A percentile compares a stretch with the other conserved stretches of the same genome.
Conservation (phyloP, 768 basidiomycete genomes). For the Lentinula raphanica region DNA sequence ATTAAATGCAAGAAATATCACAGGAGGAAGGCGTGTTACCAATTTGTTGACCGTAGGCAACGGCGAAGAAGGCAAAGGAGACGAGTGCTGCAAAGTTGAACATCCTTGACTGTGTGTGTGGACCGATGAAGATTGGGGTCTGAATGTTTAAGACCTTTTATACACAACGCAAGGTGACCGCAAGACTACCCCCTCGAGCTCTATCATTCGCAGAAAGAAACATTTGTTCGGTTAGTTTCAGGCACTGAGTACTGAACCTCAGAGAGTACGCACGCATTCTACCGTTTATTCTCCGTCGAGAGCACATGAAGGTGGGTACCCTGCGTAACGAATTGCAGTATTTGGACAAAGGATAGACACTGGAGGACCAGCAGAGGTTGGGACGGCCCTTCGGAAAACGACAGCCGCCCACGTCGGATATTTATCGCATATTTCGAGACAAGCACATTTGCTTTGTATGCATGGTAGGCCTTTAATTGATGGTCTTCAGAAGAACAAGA, state of each 20-base stretch:
- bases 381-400: background rate
- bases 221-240: background rate
- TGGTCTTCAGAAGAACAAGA: background rate
- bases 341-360: background rate
- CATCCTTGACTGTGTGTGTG: constrained; percentile 1
- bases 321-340: background rate
- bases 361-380: background rate
- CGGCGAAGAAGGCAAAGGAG: constrained; percentile 2
- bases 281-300: background rate
- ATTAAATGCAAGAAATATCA: background rate
- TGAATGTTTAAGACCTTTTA: background rate
- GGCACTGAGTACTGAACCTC: background rate
- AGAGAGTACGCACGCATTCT: background rate
- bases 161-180: background rate
- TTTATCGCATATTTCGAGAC: background rate
- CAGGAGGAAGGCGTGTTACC: background rate
- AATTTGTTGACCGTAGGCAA: constrained; percentile 9
- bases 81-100: background rate
- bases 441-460: background rate
- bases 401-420: constrained; percentile 1
- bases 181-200: background rate
- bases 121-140: background rate
- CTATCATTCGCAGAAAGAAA: background rate
- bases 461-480: background rate
- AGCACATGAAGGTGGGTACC: background rate